Conservation (phyloP, 202 grass and related monocot genomes). For the Schoenoplectus triqueter region DNA sequence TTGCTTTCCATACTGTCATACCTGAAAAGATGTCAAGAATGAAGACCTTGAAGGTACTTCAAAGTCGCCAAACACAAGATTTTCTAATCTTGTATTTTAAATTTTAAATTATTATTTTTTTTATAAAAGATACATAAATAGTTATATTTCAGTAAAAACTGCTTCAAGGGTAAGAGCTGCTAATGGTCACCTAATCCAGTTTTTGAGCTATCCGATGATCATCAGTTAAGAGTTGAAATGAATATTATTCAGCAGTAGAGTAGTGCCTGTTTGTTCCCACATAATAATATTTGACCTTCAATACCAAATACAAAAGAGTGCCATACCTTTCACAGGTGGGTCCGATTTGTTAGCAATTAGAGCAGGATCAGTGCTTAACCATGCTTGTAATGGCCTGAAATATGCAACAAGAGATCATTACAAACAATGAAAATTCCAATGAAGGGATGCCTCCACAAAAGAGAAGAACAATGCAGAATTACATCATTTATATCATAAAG, state of each 20-base stretch:
- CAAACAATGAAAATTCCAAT: neutral
- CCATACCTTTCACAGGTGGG: slow-evolving; percentile 74
- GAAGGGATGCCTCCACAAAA: slow-evolving; percentile 9
- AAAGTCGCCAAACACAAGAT: neutral
- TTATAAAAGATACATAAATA: neutral
- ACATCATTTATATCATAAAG: slow-evolving; percentile 18
- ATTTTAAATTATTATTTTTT: neutral
- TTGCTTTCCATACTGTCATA: slow-evolving; percentile 70
- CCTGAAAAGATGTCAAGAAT: slow-evolving; percentile 39
- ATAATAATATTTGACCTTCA: neutral
- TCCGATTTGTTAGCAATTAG: slow-evolving; percentile 65
- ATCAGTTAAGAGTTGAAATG: neutral
- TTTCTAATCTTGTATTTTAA: neutral
- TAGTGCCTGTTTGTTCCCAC: neutral
- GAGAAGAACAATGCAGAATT: slow-evolving; percentile 36
- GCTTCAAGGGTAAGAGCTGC: neutral
- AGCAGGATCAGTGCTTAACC: slow-evolving; percentile 63
- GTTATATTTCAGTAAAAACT: neutral
- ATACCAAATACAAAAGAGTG: slow-evolving; percentile 31
- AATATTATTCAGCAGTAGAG: neutral
- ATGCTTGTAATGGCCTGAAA: slow-evolving; percentile 70
- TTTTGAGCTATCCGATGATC: neutral
- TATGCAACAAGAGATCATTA: neutral
- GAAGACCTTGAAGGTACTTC: neutral
- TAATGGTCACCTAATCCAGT: neutral